phyloP scores from a whole-genome alignment of 352 stramenopile species.

The Pythium graminicola region DNA sequence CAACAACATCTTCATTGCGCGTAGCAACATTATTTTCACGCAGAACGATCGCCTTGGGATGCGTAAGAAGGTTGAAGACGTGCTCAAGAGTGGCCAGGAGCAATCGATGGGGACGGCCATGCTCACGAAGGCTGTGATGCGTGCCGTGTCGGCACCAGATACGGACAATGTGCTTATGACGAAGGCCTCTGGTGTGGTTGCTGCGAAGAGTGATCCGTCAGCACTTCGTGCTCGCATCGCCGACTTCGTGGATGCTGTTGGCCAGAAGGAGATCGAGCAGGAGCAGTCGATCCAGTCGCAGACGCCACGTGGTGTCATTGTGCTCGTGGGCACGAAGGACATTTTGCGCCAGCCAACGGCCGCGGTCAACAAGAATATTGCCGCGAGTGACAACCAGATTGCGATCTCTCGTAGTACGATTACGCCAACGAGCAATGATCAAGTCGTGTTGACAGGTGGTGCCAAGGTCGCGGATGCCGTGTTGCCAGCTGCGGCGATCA shows the following conservation, averaged over 20 bases:
- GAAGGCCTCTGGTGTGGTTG: slow-evolving; percentile 26
- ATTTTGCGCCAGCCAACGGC: slow-evolving; percentile 20
- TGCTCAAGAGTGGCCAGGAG: background rate
- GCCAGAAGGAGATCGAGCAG: slow-evolving; percentile 9
- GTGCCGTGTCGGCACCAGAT: slow-evolving; percentile 16
- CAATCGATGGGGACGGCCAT: background rate
- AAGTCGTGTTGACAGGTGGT: slow-evolving; percentile 11
- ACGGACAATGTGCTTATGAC: slow-evolving; percentile 24
- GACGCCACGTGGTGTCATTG: slow-evolving; percentile 10
- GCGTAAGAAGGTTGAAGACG: background rate
- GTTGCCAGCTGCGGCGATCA: background rate
- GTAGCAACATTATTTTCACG: background rate
- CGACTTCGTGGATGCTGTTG: slow-evolving; percentile 22
- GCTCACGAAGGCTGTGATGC: slow-evolving; percentile 7
- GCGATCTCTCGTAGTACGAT: slow-evolving; percentile 6
- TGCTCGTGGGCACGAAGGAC: slow-evolving; percentile 23
- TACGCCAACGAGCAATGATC: slow-evolving; percentile 13
- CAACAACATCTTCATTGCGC: background rate
- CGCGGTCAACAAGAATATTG: slow-evolving; percentile 27
- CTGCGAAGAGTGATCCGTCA: slow-evolving; percentile 19
- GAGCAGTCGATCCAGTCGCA: slow-evolving; percentile 17
- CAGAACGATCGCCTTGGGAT: background rate
- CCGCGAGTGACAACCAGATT: slow-evolving; percentile 22
- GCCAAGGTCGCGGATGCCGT: slow-evolving; percentile 13
- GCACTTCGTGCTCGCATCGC: slow-evolving; percentile 14